Evolutionary conservation across 2,329 filamentous ascomycete species (phyloP).

Genomic region (Aspergillus japonicus): DNA sequence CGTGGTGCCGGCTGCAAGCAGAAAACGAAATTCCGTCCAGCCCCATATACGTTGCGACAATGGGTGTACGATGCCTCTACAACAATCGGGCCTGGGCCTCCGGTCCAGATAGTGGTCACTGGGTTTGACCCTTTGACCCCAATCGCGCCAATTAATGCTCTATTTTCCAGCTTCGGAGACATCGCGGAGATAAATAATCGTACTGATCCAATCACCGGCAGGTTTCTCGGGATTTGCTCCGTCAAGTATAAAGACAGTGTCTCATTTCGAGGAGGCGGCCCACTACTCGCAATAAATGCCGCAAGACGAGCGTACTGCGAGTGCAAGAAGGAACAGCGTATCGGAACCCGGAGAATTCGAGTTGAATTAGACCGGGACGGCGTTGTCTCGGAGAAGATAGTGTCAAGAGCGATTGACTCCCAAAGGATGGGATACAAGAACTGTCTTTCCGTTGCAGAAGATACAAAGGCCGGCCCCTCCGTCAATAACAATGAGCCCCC

Average conservation of each 20-base stretch:
- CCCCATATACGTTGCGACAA: constrained; percentile 75
- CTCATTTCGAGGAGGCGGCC: constrained; percentile 51
- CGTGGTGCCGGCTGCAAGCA: constrained; percentile 63
- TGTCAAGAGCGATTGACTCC: constrained; percentile 70
- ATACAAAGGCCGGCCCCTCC: constrained; percentile 36
- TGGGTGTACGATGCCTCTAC: constrained; percentile 80
- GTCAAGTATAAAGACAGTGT: constrained; percentile 79
- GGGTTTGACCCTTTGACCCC: constrained; percentile 90
- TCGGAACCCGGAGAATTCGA: constrained; percentile 73
- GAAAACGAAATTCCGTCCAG: constrained; percentile 68
- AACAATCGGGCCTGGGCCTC: constrained; percentile 83
- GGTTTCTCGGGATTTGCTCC: constrained; percentile 88
- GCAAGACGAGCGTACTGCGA: constrained; percentile 74
- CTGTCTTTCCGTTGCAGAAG: constrained; percentile 20
- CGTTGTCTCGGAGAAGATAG: constrained; percentile 72
- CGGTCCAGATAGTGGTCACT: constrained; percentile 87
- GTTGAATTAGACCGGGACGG: constrained; percentile 91
- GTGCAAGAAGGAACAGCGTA: constrained; percentile 72
- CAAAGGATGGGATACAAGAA: constrained; percentile 56
- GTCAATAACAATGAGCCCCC: constrained; percentile 63
- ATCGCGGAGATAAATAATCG: constrained; percentile 90
- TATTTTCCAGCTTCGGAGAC: constrained; percentile 55
- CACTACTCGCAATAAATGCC: constrained; percentile 71
- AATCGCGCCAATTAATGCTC: constrained; percentile 51
- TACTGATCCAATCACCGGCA: constrained; percentile 90